Base-by-base conservation (phyloP, 306 rosid genomes). In the Dalbergia oliveri region DNA sequence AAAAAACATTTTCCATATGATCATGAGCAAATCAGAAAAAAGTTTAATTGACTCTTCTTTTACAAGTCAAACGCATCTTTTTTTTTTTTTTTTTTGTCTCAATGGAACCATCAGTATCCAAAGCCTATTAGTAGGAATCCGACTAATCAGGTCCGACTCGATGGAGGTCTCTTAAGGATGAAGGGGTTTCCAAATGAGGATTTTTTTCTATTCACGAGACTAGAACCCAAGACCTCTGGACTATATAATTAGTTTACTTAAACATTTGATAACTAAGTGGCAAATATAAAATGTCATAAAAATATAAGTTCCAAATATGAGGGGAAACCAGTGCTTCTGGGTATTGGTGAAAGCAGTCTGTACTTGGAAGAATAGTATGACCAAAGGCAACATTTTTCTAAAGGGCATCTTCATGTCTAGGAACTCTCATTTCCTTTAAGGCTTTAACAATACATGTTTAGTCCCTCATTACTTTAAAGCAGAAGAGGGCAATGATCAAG, bases 221-320 rank as follows among this genome's bases (percentile, higher is more conserved):
- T 26, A 26, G 31, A 26, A 26, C 31, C 31, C 31, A 26, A 26
- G 31, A 26, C 31, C 31, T 26, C 31, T 26, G 31, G 31, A 26
- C 31, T 1, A 26, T 37, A 64, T 33, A 44, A 62, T 72, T 73
- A 39, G 19, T 57, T 57, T 57, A 31, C 26, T 72, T 45, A 41
- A 61, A 63, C 35, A 62, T 51, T 81, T 21, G n/a, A 86, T 21
- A 79, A 69, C 23, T 43, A 53, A n/a, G 77, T 53, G 39, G 53
- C 43, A 33, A 67, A 35, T 59, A 81, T 69, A 58, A 57, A 58
- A 18, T 23, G 11, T 26, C 69, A 68, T 15, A 45, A 41, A n/a
- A 3, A 18, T 9, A 4, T 10, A 47, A 64, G 12, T 41, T 64
- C 61, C 34, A 43, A 11, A 47, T n/a, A n/a, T 39, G n/a, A 23